Base-by-base conservation (phyloP, 2,329 filamentous ascomycete species). In the Fusarium goolgardi region DNA sequence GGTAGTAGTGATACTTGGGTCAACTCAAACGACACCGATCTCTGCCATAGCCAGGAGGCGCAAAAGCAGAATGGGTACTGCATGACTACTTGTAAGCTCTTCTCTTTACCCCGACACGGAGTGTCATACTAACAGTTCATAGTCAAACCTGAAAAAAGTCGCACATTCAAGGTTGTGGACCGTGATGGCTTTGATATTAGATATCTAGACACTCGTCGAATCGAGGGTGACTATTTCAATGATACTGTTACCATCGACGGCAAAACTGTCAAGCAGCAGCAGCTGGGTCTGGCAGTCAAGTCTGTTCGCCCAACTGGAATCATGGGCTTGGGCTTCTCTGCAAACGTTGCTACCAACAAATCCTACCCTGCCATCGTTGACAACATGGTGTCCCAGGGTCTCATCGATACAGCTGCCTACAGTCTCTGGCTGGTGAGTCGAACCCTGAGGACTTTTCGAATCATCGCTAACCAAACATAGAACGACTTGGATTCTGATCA, bases 1-100 rank as follows among this genome's bases (percentile, higher is more conserved):
- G 88, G 88, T 29, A 88, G 85, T 75, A 88, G 85, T 67, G 88
- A 90, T 73, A 83, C 87, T 6, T 90, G 88, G 87, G 79, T 89
- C 41, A 78, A 85, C 64, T 86, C 89, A 6, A 81, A 84, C 16
- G 79, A 79, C 51, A 93, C 91, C 1, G 69, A 76, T 5, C 79
- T 91, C 32, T 96, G 93, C 76, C 75, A 75, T 16, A 81, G 78
- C 45, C 18, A 13, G 2, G 21, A 32, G 5, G 60, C 81, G 45
- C 82, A 84, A 67, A 25, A 37, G 4, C 27, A 67, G 5, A 78
- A 79, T 58, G 78, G 78, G 13, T 75, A 73, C 59, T 75, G 73
- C 45, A 63, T 67, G 57, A 47, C 63, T 7, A 64, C 81, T 10
- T 88, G 81, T 82, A 74, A 72, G 81, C 60, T 15, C 15, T 11